Evolutionary conservation across 306 rosid species (phyloP).

Genomic region (Rosa rugosa): DNA sequence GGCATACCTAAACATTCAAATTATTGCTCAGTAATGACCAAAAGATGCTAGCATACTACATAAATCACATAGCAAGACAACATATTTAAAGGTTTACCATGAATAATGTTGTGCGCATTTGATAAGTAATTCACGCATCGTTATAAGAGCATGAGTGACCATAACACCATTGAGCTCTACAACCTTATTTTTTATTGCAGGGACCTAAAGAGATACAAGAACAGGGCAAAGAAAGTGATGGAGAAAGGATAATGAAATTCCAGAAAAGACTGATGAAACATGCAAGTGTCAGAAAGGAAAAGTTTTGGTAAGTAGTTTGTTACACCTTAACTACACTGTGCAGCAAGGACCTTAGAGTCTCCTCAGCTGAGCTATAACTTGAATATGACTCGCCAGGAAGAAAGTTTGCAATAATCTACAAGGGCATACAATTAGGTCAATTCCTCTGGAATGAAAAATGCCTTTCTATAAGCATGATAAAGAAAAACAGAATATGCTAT

Average conservation of each 20-base stretch:
- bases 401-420: conserved; percentile 82
- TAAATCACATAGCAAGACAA: conserved; percentile 18
- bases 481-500: background rate
- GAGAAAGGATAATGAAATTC: background rate
- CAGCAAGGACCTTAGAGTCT: conserved; percentile 81
- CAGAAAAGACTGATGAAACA: conserved; percentile 7
- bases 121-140: conserved; percentile 72
- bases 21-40: conserved; percentile 30
- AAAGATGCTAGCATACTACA: background rate
- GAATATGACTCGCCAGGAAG: conserved; percentile 84
- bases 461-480: background rate
- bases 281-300: conserved; percentile 7
- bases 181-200: conserved; percentile 76
- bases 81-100: conserved; percentile 53
- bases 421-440: conserved; percentile 19
- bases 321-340: conserved; percentile 93
- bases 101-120: conserved; percentile 95
- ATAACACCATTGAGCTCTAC: conserved; percentile 92
- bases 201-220: conserved; percentile 59
- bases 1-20: conserved; percentile 67
- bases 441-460: conserved; percentile 23
- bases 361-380: conserved; percentile 88
- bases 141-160: conserved; percentile 88
- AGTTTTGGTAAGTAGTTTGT: conserved; percentile 10
- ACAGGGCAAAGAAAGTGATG: conserved; percentile 1